Conservation (phyloP, 177 flowering plant genomes). For the Vitis hybrid region DNA sequence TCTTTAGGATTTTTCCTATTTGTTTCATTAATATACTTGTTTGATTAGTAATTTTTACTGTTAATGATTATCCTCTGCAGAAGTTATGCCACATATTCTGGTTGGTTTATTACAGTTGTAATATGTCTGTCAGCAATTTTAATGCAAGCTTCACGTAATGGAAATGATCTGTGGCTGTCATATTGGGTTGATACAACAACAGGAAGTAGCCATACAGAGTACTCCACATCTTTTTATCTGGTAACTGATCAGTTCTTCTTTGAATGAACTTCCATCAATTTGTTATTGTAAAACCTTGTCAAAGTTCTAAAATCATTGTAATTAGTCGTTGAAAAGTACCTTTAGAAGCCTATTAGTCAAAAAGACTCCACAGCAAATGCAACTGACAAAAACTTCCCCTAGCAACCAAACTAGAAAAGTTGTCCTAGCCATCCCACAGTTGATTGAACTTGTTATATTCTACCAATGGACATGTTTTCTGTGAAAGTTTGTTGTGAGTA, state of each 20-base stretch:
- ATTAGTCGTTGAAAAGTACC: background rate
- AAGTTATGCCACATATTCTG: conserved; percentile 75
- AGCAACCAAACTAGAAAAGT: no score
- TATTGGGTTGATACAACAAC: conserved; percentile 83
- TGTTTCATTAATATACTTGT: background rate
- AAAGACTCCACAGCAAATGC: no score
- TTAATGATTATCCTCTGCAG: conserved; percentile 39
- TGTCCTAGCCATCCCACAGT: no score
- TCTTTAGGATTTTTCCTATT: background rate
- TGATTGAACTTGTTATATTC: no score
- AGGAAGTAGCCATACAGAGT: conserved; percentile 27
- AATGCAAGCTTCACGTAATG: conserved; percentile 98
- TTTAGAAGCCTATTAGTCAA: no score
- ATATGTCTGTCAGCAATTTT: conserved; percentile 75
- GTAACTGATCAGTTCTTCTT: conserved; percentile 34
- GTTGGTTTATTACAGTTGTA: conserved; percentile 60
- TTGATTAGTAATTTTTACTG: background rate
- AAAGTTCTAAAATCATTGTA: no score
- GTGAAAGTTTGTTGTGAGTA: no score
- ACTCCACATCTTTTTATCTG: conserved; percentile 75
- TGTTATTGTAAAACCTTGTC: no score
- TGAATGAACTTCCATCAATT: background rate
- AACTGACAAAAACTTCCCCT: no score
- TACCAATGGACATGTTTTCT: no score
- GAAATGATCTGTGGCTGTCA: conserved; percentile 97